Evolutionary conservation across 2,329 filamentous ascomycete species (phyloP).

Genomic region (Aspergillus fumigatiaffinis): DNA sequence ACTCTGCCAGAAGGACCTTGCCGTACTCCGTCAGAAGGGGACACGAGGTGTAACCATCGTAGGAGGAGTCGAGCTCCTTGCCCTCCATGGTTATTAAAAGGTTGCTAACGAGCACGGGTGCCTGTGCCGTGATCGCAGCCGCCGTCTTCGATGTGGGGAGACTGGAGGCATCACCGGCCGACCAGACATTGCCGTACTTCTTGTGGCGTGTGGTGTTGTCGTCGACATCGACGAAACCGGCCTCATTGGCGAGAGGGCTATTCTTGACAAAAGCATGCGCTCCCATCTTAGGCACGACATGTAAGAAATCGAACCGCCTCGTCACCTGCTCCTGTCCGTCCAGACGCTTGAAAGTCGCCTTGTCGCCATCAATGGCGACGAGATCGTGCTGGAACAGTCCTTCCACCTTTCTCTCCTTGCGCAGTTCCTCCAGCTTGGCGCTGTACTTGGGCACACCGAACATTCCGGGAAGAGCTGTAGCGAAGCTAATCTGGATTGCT

Average conservation of each 20-base stretch:
- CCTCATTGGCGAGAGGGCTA: constrained; percentile 52
- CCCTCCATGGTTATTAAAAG: constrained; percentile 45
- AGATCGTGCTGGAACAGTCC: constrained; percentile 58
- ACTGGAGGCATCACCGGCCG: constrained; percentile 56
- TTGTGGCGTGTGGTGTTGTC: constrained; percentile 51
- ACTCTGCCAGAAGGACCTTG: constrained; percentile 62
- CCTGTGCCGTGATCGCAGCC: constrained; percentile 51
- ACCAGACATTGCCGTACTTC: constrained; percentile 57
- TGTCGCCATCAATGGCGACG: constrained; percentile 51
- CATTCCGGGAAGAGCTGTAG: constrained; percentile 55
- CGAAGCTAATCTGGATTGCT: constrained; percentile 52
- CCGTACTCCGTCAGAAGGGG: constrained; percentile 55
- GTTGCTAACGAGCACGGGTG: constrained; percentile 51
- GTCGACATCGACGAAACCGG: constrained; percentile 57
- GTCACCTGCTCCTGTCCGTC: constrained; percentile 45
- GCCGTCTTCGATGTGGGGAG: constrained; percentile 57
- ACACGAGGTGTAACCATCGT: constrained; percentile 57
- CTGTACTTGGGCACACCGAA: constrained; percentile 61
- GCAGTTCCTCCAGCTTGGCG: constrained; percentile 50
- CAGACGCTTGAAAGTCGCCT: constrained; percentile 47
- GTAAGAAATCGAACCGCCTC: constrained; percentile 52
- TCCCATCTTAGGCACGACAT: constrained; percentile 58
- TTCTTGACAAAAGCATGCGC: constrained; percentile 53
- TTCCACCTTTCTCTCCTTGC: constrained; percentile 54
- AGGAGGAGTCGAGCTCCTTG: constrained; percentile 41